These are phyloP conservation scores for Sanguinoderma infundibulare DNA, from an alignment of 1,284 basidiomycete species.

Conservation along the genomic window DNA sequence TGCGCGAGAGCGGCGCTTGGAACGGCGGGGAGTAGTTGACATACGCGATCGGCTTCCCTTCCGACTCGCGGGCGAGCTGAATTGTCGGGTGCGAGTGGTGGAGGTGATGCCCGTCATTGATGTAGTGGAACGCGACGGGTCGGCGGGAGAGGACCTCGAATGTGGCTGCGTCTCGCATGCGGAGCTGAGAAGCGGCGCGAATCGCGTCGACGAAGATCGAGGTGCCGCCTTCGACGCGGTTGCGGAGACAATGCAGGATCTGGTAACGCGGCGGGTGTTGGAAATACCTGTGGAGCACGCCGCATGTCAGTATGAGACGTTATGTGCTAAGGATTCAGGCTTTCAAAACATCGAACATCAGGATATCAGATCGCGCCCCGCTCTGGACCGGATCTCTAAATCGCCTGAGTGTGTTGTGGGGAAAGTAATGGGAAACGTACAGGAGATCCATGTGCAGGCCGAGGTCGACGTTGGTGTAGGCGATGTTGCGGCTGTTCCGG, in stretches of 20 bases:
- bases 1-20: constrained; percentile 76
- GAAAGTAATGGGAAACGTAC: constrained; percentile 50
- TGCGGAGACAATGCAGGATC: constrained; percentile 87
- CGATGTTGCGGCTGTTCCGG: constrained; percentile 84
- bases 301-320: not conserved
- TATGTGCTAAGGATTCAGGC: no score
- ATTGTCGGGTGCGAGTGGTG: constrained; percentile 83
- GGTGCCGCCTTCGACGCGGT: constrained; percentile 82
- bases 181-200: constrained; percentile 68
- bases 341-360: no score
- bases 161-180: constrained; percentile 48
- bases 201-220: constrained; percentile 92
- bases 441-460: constrained; percentile 93
- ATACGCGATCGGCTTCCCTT: constrained; percentile 47
- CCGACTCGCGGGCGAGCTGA: constrained; percentile 50
- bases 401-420: no score
- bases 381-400: no score
- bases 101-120: constrained; percentile 90
- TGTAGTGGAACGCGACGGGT: constrained; percentile 87
- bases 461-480: constrained; percentile 91
- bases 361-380: no score
- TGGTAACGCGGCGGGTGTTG: constrained; percentile 91
- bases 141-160: constrained; percentile 68
- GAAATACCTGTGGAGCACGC: constrained; percentile 69
- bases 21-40: constrained; percentile 97